phyloP scores from a whole-genome alignment of 768 basidiomycete genomes.

The Suillus variegatus region DNA sequence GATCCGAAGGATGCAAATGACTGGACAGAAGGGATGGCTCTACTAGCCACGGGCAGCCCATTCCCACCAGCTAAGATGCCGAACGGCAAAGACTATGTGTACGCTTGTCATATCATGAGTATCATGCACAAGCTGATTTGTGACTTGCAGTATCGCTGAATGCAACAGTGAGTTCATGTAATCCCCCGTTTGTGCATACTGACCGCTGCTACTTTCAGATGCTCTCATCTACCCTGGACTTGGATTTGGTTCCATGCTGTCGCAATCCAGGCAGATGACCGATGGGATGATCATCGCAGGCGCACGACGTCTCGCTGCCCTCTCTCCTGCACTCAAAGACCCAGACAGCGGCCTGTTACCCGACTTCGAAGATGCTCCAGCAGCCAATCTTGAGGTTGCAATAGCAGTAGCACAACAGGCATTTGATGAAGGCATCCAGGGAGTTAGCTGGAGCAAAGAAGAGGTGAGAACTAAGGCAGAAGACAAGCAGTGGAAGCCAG shows the following conservation, averaged over 20 bases:
- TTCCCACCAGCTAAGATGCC: constrained; percentile 74
- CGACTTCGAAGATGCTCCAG: constrained; percentile 71
- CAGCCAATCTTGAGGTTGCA: constrained; percentile 79
- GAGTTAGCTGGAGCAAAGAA: constrained; percentile 57
- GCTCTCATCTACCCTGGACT: constrained; percentile 86
- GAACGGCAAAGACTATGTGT: constrained; percentile 67
- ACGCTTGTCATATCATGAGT: constrained; percentile 24
- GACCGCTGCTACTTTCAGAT: constrained; percentile 36
- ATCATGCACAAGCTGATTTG: constrained; percentile 8
- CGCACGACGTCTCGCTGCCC: constrained; percentile 67
- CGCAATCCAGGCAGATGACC: constrained; percentile 62
- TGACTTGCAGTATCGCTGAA: constrained; percentile 59
- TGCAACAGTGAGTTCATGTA: constrained; percentile 57
- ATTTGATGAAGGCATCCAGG: constrained; percentile 67
- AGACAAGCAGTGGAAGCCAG: constrained; percentile 61
- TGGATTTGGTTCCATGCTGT: constrained; percentile 77
- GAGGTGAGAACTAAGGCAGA: constrained; percentile 55
- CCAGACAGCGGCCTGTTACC: constrained; percentile 74
- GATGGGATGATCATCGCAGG: constrained; percentile 91
- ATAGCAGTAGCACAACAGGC: constrained; percentile 81
- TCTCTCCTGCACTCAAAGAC: constrained; percentile 75
- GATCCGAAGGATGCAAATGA: constrained; percentile 67
- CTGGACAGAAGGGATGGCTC: constrained; percentile 80
- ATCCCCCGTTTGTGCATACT: not conserved
- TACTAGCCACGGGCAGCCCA: constrained; percentile 84